A percentile compares a stretch with the other conserved stretches of the same genome.
These are phyloP conservation scores for Mycena pura DNA, from an alignment of 768 basidiomycete species.

Conservation along the genomic window DNA sequence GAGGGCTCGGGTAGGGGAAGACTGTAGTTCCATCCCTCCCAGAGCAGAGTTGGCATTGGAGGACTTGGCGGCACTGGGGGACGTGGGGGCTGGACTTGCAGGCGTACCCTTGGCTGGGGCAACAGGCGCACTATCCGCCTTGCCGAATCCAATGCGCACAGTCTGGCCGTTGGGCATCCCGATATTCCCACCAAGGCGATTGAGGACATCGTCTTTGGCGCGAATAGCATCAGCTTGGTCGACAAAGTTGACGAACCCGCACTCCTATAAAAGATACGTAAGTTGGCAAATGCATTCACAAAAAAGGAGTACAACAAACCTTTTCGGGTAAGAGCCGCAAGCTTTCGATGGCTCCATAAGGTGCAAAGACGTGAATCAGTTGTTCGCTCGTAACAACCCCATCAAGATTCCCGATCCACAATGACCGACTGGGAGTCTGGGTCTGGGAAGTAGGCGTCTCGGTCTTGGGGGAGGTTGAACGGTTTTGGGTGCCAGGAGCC, in stretches of 20 bases:
- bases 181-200: conserved; percentile 92
- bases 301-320: conserved; percentile 50
- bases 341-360: conserved; percentile 97
- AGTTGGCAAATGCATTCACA: neutral
- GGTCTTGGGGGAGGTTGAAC: conserved; percentile 84
- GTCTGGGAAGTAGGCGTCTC: conserved; percentile 75
- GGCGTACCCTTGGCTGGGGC: conserved; percentile 83
- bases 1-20: conserved; percentile 90
- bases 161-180: conserved; percentile 95
- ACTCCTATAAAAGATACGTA: conserved; percentile 66
- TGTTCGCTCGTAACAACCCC: conserved; percentile 94
- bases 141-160: conserved; percentile 97
- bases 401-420: conserved; percentile 99
- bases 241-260: conserved; percentile 99
- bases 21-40: conserved; percentile 83
- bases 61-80: conserved; percentile 62
- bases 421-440: conserved; percentile 92
- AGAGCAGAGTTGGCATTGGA: conserved; percentile 57
- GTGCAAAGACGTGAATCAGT: conserved; percentile 93
- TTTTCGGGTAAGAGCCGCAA: conserved; percentile 95
- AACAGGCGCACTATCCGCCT: conserved; percentile 94
- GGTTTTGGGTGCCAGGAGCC: conserved; percentile 71
- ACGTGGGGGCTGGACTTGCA: conserved; percentile 68
- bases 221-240: conserved; percentile 95
- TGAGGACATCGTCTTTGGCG: conserved; percentile 97